Percentiles rank a stretch among this genome's conserved stretches.
Evolutionary conservation across 1,284 basidiomycete genomes (phyloP).

Genomic region (Tilletia setariae): DNA sequence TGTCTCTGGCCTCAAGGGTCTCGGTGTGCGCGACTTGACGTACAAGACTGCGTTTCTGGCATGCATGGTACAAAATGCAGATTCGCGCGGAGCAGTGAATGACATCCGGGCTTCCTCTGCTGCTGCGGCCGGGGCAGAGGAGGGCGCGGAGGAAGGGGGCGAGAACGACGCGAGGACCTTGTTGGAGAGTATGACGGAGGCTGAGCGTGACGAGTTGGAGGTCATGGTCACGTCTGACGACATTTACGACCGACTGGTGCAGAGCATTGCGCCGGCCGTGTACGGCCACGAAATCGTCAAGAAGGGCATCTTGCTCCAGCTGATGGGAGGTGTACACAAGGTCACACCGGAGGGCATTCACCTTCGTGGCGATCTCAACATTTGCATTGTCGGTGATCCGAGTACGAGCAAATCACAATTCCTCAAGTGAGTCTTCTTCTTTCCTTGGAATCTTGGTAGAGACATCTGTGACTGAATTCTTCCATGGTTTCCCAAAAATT

Average conservation of each 20-base stretch:
- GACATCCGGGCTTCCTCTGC: constrained; percentile 61
- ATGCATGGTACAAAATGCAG: constrained; percentile 91
- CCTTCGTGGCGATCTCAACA: constrained; percentile 94
- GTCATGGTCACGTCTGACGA: constrained; percentile 88
- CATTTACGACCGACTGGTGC: constrained; percentile 89
- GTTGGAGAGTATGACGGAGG: constrained; percentile 80
- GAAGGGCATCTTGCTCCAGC: constrained; percentile 92
- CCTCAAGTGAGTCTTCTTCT: constrained; percentile 70
- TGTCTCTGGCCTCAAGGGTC: constrained; percentile 86
- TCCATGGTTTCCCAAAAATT: background rate
- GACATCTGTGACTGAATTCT: background rate
- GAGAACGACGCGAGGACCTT: constrained; percentile 58
- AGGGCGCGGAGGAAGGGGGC: constrained; percentile 65
- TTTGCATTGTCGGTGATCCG: constrained; percentile 97
- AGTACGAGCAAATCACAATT: constrained; percentile 97
- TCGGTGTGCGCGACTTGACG: constrained; percentile 91
- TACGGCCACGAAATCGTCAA: constrained; percentile 98
- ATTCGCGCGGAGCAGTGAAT: constrained; percentile 59
- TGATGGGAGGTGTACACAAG: constrained; percentile 99
- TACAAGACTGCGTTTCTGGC: constrained; percentile 99
- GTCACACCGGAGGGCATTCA: constrained; percentile 94
- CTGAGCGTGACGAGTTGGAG: constrained; percentile 90
- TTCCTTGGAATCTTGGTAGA: background rate
- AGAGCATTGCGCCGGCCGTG: constrained; percentile 94
- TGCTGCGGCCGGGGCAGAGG: constrained; percentile 72